These are phyloP conservation scores for Lodderomyces orthopsilosis DNA, from an alignment of 1,139 yeast genomes.

Conservation along the genomic window DNA sequence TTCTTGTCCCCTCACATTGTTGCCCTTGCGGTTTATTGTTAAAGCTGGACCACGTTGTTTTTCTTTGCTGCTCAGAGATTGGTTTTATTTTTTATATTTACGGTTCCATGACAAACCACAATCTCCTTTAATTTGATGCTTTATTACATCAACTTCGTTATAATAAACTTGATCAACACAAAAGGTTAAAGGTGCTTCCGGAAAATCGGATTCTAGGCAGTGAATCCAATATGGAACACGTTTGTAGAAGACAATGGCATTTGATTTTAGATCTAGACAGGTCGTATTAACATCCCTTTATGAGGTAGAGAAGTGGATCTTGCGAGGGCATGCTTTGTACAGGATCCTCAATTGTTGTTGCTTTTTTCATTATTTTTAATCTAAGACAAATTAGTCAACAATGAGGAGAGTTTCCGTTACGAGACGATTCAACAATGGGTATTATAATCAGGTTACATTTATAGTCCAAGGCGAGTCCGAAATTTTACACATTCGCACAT, in stretches of 20 bases:
- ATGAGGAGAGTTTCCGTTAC: neutral
- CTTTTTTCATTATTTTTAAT: neutral
- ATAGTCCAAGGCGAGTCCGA: neutral
- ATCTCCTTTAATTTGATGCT: neutral
- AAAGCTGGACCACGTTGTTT: neutral
- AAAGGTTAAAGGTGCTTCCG: neutral
- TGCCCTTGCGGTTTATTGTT: neutral
- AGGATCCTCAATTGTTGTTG: neutral
- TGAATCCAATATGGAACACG: neutral
- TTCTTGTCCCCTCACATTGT: neutral
- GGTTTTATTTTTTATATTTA: neutral
- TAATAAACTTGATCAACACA: neutral
- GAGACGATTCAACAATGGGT: neutral
- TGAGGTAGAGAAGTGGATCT: neutral
- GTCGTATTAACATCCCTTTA: neutral
- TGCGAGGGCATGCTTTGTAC: neutral
- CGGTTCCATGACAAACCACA: neutral
- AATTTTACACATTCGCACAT: neutral
- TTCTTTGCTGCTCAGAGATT: neutral
- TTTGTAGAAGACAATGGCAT: neutral
- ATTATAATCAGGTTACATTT: neutral
- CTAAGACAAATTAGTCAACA: neutral
- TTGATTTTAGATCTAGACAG: neutral
- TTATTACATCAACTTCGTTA: neutral
- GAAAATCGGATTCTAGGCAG: neutral